A percentile compares a stretch with the other conserved stretches of the same genome.
phyloP scores from a whole-genome alignment of 2,329 filamentous ascomycete genomes.

The Arthroderma uncinatum region DNA sequence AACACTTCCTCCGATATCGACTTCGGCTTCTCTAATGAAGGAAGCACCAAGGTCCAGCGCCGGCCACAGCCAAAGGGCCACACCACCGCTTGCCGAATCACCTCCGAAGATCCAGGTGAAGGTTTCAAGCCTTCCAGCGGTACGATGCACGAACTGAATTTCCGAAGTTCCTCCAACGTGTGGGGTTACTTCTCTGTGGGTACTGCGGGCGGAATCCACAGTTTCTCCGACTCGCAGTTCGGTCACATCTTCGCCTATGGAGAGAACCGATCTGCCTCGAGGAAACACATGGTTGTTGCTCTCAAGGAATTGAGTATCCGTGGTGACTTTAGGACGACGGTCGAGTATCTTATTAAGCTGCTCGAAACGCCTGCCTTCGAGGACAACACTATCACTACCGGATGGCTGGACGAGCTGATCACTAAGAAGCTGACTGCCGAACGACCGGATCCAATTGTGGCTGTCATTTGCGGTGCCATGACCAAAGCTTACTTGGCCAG shows the following conservation, averaged over 20 bases:
- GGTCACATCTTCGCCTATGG: constrained; percentile 99
- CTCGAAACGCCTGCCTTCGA: constrained; percentile 97
- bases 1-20: constrained; percentile 79
- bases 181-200: constrained; percentile 99
- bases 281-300: constrained; percentile 98
- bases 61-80: constrained; percentile 90
- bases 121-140: constrained; percentile 99
- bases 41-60: constrained; percentile 72
- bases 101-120: constrained; percentile 95
- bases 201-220: constrained; percentile 93
- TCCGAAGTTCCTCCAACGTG: constrained; percentile 95
- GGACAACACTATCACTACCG: constrained; percentile 97
- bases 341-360: constrained; percentile 97
- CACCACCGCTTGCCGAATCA: constrained; percentile 97
- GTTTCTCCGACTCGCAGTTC: constrained; percentile 97
- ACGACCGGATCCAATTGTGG: constrained; percentile 82
- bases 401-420: constrained; percentile 97
- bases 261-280: constrained; percentile 87
- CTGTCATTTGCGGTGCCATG: constrained; percentile 89
- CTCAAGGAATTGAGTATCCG: constrained; percentile 98
- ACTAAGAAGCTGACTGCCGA: constrained; percentile 95
- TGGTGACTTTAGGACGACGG: constrained; percentile 96
- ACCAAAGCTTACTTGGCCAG: constrained; percentile 93
- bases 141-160: constrained; percentile 98
- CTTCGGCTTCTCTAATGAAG: constrained; percentile 85